These are phyloP conservation scores for Vaucheria bursata DNA, from an alignment of 352 stramenopile genomes.

Conservation along the genomic window DNA sequence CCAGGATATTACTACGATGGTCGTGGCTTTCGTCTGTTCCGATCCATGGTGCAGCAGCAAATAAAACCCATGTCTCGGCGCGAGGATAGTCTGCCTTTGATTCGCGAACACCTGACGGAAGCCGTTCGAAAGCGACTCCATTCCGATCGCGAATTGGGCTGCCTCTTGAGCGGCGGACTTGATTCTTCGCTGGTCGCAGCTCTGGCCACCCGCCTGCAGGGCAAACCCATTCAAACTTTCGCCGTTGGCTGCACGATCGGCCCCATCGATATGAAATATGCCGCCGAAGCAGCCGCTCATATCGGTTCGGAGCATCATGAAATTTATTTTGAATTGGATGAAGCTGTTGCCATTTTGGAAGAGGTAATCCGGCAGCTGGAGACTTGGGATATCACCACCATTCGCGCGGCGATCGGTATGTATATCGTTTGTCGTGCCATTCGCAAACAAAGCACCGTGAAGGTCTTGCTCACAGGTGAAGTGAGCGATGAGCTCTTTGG, in stretches of 20 bases:
- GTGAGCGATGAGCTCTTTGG: not conserved
- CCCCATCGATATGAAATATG: not conserved
- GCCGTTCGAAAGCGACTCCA: not conserved
- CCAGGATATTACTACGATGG: not conserved
- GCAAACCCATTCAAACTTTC: not conserved
- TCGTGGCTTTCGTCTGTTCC: no score
- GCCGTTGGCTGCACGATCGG: not conserved
- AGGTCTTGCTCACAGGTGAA: not conserved
- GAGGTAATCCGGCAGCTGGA: not conserved
- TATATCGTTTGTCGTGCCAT: not conserved
- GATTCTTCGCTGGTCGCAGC: not conserved
- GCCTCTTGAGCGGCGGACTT: not conserved
- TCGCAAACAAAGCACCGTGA: not conserved
- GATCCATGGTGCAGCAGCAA: no score
- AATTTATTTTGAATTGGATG: not conserved
- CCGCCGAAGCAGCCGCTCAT: not conserved
- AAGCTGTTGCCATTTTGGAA: not conserved
- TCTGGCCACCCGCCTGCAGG: not conserved
- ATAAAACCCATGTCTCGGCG: not conserved
- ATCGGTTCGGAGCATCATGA: not conserved
- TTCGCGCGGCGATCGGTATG: not conserved
- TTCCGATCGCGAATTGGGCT: not conserved
- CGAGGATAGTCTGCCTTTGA: not conserved
- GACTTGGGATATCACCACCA: constrained; percentile 1
- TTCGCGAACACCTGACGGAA: not conserved